These are phyloP conservation scores for Pseudocercospora eumusae DNA, from an alignment of 2,329 filamentous ascomycete genomes.

Conservation along the genomic window DNA sequence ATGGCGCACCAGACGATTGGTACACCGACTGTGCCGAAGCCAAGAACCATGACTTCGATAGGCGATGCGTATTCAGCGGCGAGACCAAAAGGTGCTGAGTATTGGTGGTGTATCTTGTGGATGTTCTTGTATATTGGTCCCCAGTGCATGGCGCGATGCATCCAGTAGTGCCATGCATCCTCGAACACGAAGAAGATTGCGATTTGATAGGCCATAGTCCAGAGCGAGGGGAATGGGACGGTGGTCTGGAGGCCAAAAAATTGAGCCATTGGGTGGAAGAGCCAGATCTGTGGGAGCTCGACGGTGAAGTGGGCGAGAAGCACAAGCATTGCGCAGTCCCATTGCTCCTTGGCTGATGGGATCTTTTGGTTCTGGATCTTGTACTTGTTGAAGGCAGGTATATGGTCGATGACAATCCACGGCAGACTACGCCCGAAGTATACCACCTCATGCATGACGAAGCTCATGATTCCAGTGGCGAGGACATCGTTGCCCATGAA, in stretches of 20 bases:
- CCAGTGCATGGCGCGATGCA: constrained; percentile 89
- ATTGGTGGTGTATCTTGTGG: constrained; percentile 99
- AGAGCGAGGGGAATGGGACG: constrained; percentile 82
- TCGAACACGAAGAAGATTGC: constrained; percentile 92
- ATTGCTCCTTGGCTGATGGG: constrained; percentile 89
- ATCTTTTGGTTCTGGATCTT: constrained; percentile 92
- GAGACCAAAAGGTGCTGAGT: constrained; percentile 94
- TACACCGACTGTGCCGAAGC: constrained; percentile 77
- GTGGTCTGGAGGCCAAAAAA: constrained; percentile 85
- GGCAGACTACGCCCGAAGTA: constrained; percentile 92
- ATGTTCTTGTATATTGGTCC: constrained; percentile 93
- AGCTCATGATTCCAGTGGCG: constrained; percentile 96
- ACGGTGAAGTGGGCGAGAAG: constrained; percentile 96
- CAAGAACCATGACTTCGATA: constrained; percentile 93
- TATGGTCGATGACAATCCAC: constrained; percentile 87
- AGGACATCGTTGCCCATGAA: constrained; percentile 98
- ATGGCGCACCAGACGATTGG: constrained; percentile 82
- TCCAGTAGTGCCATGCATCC: constrained; percentile 98
- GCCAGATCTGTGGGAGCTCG: constrained; percentile 97
- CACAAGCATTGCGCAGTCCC: constrained; percentile 88
- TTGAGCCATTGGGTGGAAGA: constrained; percentile 96
- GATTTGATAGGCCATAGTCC: constrained; percentile 89
- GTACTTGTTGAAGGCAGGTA: constrained; percentile 86
- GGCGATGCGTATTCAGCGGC: constrained; percentile 97
- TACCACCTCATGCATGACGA: constrained; percentile 87